Conservation (phyloP, 345 rosid genomes). For the Lumnitzera littorea region DNA sequence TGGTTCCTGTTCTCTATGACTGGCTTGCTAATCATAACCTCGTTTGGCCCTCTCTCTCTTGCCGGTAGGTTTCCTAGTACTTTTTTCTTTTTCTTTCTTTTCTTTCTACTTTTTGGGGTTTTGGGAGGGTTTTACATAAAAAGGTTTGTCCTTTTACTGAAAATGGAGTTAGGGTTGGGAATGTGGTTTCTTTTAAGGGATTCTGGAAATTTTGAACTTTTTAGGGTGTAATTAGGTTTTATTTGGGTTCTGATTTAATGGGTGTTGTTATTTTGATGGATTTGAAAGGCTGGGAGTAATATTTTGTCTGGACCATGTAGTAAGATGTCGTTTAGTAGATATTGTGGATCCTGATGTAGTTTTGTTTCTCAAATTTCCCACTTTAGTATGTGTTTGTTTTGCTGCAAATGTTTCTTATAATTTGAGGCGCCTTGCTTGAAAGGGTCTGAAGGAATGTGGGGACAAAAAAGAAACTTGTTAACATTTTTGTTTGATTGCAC, state of each 20-base stretch:
- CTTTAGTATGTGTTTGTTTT: too few relatives aligned
- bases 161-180: not conserved
- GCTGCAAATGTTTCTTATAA: too few relatives aligned
- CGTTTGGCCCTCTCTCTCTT: constrained; percentile 99
- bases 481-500: too few relatives aligned
- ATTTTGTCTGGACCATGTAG: too few relatives aligned
- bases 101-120: not conserved
- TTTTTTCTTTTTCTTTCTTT: constrained; percentile 11
- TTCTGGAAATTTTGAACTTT: not conserved
- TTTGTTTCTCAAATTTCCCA: not conserved
- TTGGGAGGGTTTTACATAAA: not conserved
- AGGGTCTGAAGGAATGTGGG: too few relatives aligned
- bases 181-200: not conserved
- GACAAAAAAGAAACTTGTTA: too few relatives aligned
- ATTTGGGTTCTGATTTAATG: not conserved
- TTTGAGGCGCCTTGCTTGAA: too few relatives aligned
- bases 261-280: not conserved
- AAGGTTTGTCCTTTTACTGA: not conserved
- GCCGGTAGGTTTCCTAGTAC: constrained; percentile 44
- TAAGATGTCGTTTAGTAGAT: not conserved
- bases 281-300: not conserved
- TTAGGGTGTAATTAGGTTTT: not conserved
- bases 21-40: constrained; percentile 99
- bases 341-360: constrained; percentile 1
- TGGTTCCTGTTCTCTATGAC: constrained; percentile 93